Conservation (phyloP, 768 basidiomycete genomes). For the Floccularia luteovirens region DNA sequence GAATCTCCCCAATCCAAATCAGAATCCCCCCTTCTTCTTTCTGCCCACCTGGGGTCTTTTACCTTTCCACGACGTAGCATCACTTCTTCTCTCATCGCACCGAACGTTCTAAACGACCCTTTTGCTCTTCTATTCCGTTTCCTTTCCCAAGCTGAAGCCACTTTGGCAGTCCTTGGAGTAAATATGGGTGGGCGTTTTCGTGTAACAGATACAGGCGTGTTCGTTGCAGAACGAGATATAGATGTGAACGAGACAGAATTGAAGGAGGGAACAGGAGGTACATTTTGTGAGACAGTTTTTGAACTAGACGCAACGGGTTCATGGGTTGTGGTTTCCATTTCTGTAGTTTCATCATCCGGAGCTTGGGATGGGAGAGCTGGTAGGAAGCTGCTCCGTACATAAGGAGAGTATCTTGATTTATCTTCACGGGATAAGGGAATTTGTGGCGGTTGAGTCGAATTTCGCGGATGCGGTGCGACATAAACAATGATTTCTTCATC, state of each 20-base stretch:
- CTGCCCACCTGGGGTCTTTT: constrained; percentile 31
- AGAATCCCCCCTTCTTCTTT: constrained; percentile 53
- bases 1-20: constrained; percentile 60
- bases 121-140: constrained; percentile 9
- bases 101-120: constrained; percentile 36
- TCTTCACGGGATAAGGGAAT: too few species aligned
- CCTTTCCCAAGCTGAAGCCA: constrained; percentile 16
- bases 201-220: constrained; percentile 5
- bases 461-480: constrained; percentile 64
- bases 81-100: constrained; percentile 50
- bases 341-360: background rate
- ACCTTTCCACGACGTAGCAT: constrained; percentile 30
- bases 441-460: constrained; percentile 1
- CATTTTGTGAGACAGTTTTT: background rate
- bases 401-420: constrained; percentile 8
- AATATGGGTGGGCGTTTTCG: constrained; percentile 9
- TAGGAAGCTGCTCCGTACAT: constrained; percentile 8
- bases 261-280: constrained; percentile 6
- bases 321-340: too few species aligned
- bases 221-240: constrained; percentile 9
- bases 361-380: constrained; percentile 10
- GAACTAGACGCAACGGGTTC: background rate
- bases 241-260: constrained; percentile 27
- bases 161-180: constrained; percentile 19
- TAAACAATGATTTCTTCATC: constrained; percentile 75